These are phyloP conservation scores for Spencermartinsiella europaea DNA, from an alignment of 805 yeast species.

Conservation along the genomic window DNA sequence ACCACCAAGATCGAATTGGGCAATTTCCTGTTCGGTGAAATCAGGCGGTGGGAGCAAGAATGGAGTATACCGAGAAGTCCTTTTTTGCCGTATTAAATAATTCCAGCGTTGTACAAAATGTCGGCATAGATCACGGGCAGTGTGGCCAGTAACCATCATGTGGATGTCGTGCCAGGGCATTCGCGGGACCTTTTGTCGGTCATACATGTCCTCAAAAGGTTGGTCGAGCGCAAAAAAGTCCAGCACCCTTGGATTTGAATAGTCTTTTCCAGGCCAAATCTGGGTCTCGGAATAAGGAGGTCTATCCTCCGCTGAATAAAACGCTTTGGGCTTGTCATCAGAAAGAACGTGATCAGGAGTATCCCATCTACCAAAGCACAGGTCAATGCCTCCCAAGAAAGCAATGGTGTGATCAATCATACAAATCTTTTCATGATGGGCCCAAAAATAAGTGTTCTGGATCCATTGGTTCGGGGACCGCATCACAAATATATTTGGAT, in stretches of 20 bases:
- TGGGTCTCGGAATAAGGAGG: conserved; percentile 39
- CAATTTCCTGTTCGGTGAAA: conserved; percentile 65
- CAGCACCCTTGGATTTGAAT: conserved; percentile 89
- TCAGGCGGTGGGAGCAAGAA: conserved; percentile 89
- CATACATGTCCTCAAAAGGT: conserved; percentile 90
- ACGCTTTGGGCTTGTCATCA: conserved; percentile 53
- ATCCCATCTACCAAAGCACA: conserved; percentile 94
- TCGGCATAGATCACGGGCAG: conserved; percentile 86
- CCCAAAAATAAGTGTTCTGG: conserved; percentile 96
- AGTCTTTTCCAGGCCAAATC: conserved; percentile 93
- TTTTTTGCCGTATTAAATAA: conserved; percentile 81
- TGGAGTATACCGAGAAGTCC: conserved; percentile 93
- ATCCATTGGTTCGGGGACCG: conserved; percentile 93
- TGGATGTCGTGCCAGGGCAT: conserved; percentile 99
- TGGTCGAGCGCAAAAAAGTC: conserved; percentile 77
- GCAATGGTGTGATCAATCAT: conserved; percentile 84
- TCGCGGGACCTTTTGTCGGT: conserved; percentile 72
- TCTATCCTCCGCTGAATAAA: conserved; percentile 18
- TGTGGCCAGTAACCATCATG: conserved; percentile 90
- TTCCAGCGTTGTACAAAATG: conserved; percentile 99
- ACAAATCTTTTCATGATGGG: conserved; percentile 93
- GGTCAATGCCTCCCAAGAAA: conserved; percentile 91
- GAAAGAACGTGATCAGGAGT: conserved; percentile 90
- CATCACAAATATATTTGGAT: conserved; percentile 80
- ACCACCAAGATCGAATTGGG: conserved; percentile 56